phyloP scores from a whole-genome alignment of 345 rosid species.

The Populus davidiana region DNA sequence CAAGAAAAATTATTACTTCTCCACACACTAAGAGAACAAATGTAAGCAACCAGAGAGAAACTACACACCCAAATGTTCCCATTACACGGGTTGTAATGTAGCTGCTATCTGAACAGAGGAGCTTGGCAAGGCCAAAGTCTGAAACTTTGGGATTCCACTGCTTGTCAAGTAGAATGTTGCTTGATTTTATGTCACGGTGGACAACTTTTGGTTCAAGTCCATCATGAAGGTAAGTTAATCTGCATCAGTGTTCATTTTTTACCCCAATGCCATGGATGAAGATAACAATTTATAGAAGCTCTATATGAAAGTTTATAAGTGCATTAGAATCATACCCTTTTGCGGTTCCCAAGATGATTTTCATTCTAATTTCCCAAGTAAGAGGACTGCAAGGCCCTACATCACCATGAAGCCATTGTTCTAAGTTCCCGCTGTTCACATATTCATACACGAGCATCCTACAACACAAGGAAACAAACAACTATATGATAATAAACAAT shows the following conservation, averaged over 20 bases:
- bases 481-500: neutral
- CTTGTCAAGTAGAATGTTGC: slow-evolving; percentile 84
- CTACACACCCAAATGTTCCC: slow-evolving; percentile 93
- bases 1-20: neutral
- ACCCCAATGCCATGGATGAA: neutral
- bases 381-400: slow-evolving; percentile 33
- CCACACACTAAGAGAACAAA: neutral
- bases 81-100: slow-evolving; percentile 89
- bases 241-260: slow-evolving; percentile 16
- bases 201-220: slow-evolving; percentile 97
- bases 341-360: slow-evolving; percentile 53
- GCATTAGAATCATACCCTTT: slow-evolving; percentile 55
- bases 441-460: slow-evolving; percentile 93
- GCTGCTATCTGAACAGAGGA: slow-evolving; percentile 64
- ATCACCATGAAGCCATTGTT: slow-evolving; percentile 35
- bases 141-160: slow-evolving; percentile 92
- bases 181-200: slow-evolving; percentile 86
- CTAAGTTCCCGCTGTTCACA: slow-evolving; percentile 59
- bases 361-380: slow-evolving; percentile 35
- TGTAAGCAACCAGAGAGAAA: neutral
- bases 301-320: neutral
- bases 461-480: slow-evolving; percentile 2
- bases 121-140: slow-evolving; percentile 94
- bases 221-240: slow-evolving; percentile 85
- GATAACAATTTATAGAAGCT: neutral